A percentile compares a stretch with the other conserved stretches of the same genome.
Evolutionary conservation across 768 basidiomycete species (phyloP).

Genomic region (Wakefieldia striispora): DNA sequence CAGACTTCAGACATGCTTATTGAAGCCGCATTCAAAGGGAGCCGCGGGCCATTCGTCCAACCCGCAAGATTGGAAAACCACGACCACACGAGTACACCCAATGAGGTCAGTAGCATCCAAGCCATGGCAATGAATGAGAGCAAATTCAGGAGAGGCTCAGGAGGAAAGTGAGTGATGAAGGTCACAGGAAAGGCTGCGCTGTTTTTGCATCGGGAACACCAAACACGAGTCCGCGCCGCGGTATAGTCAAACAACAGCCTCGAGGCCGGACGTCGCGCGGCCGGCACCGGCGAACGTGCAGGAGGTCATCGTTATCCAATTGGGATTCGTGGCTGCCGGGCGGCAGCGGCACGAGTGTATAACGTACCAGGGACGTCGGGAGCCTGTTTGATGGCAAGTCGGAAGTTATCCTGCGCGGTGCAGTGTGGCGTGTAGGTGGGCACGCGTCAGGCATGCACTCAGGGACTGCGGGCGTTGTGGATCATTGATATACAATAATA

Average conservation of each 20-base stretch:
- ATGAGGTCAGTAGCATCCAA: constrained; percentile 5
- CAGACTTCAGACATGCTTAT: constrained; percentile 13
- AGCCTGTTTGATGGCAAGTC: background rate
- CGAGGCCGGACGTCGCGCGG: constrained; percentile 7
- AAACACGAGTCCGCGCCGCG: background rate
- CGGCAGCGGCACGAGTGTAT: background rate
- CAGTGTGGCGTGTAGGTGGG: constrained; percentile 10
- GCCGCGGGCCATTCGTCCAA: background rate
- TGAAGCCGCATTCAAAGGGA: background rate
- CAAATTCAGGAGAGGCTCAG: constrained; percentile 4
- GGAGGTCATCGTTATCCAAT: constrained; percentile 1
- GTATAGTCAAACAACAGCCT: constrained; percentile 8
- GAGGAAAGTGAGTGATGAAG: constrained; percentile 1
- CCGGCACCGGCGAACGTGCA: background rate
- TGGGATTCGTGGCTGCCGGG: background rate
- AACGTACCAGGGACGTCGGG: background rate
- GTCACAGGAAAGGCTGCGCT: constrained; percentile 1
- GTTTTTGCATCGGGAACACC: constrained; percentile 10
- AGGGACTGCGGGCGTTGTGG: constrained; percentile 8
- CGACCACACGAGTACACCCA: constrained; percentile 7
- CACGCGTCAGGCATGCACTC: constrained; percentile 24
- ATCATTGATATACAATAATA: constrained; percentile 17
- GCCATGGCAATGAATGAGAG: background rate
- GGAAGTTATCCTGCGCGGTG: constrained; percentile 13
- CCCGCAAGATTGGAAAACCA: constrained; percentile 3